Base-by-base conservation (phyloP, 176 grass and related monocot genomes). In the Oryza glaberrima region DNA sequence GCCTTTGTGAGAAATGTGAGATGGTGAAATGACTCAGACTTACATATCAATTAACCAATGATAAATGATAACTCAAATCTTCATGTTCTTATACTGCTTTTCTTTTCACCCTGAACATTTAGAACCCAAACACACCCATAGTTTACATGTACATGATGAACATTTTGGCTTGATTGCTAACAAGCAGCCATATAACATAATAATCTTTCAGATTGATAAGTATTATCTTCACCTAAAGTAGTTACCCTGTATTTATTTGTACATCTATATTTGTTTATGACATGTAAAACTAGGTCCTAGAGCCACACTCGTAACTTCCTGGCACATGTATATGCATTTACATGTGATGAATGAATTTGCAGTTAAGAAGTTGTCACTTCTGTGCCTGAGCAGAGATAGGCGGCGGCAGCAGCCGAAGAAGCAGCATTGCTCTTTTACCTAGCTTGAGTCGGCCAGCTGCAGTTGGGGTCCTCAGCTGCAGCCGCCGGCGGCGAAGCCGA, bases 401-500 rank as follows among this genome's bases (percentile, higher is more conserved):
- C 45, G 44, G 56, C 19, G 20, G 60, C 45, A 44, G 56, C 19
- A 35, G 60, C 26, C 44, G 66, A 65, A 26, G 38, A 28, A 25
- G 47, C 48, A 73, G 77, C 85, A 69, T 75, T 80, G 58, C 66
- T 78, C 70, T 9, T 40, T 69, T 72, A 58, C 25, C 58, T 65
- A 51, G 26, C 56, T 25, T 52, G 10, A 61, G 30, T 82, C 73
- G 65, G 34, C 45, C 61, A 7, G 17, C 9, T 25, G 41, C 52
- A 9, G 17, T 52, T 69, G 52, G 49, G 6, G 23, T 56, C 28
- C 36, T 97, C 88, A 97, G 82, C 85, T 83, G 86, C 94, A 97
- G 6, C 90, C 94, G 5, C 90, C 94, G 5, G 90, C 28, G 14
- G 90, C 90, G 65, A 97, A 94, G 60, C 94, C 92, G 70, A 97